Conservation (phyloP, 2,329 filamentous ascomycete species). For the Calonectria pteridis region DNA sequence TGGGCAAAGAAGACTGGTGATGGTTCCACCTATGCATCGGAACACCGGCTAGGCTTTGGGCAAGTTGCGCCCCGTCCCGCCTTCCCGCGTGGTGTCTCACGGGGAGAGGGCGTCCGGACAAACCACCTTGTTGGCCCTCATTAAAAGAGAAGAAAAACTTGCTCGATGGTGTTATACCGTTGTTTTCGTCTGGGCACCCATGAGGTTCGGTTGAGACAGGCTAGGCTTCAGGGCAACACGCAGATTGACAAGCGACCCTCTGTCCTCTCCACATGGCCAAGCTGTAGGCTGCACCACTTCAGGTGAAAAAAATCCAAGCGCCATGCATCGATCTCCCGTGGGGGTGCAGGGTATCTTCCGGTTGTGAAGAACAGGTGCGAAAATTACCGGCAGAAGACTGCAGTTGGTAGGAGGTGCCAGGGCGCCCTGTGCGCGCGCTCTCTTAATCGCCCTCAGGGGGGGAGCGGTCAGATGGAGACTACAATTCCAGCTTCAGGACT, state of each 20-base stretch:
- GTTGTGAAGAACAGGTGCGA: neutral
- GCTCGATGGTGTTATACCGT: neutral
- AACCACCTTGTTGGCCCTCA: neutral
- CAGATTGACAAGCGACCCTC: neutral
- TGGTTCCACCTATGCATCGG: neutral
- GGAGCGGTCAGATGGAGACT: neutral
- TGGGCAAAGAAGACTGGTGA: neutral
- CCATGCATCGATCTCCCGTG: neutral
- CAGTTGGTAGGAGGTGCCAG: neutral
- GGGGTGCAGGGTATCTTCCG: constrained; percentile 15
- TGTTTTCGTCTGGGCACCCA: neutral
- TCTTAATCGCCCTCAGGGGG: neutral
- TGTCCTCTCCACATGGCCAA: constrained; percentile 5
- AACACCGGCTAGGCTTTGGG: neutral
- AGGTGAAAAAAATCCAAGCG: constrained; percentile 3
- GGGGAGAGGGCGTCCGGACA: neutral
- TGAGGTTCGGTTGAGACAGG: constrained; percentile 12
- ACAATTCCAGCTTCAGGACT: neutral
- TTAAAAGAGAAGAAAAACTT: neutral
- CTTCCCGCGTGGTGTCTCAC: constrained; percentile 3
- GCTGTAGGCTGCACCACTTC: constrained; percentile 2
- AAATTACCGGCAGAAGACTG: neutral
- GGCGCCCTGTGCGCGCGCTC: neutral
- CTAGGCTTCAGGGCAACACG: constrained; percentile 1
- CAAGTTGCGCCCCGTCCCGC: constrained; percentile 9